A percentile compares a stretch with the other conserved stretches of the same genome.
phyloP scores from a whole-genome alignment of 208 protist genomes.

The Leishmania lainsoni region DNA sequence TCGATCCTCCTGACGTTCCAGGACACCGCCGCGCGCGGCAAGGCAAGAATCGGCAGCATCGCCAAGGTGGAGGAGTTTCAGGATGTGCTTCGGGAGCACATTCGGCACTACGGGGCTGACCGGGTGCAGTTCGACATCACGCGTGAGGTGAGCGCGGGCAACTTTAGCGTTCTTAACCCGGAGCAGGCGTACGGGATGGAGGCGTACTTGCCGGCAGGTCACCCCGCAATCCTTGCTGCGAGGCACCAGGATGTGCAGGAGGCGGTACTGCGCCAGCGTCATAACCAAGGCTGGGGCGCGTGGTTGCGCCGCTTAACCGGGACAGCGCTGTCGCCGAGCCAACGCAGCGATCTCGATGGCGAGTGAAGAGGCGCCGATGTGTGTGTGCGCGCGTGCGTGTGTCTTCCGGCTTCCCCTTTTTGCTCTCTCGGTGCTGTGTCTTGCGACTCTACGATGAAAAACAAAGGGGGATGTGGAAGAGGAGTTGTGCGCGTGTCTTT shows the following conservation, averaged over 20 bases:
- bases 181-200: conserved; percentile 55
- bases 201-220: conserved; percentile 66
- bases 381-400: not conserved
- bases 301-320: conserved; percentile 52
- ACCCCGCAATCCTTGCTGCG: conserved; percentile 50
- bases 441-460: not conserved
- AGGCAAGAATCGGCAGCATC: conserved; percentile 78
- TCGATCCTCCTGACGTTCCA: conserved; percentile 92
- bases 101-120: conserved; percentile 73
- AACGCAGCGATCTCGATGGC: conserved; percentile 49
- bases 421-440: not conserved
- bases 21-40: conserved; percentile 67
- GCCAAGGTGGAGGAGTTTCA: conserved; percentile 75
- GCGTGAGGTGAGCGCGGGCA: conserved; percentile 63
- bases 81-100: conserved; percentile 73
- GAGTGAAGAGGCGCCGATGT: not conserved
- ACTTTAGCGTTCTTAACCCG: conserved; percentile 73
- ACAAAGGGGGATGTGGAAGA: not conserved
- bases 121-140: conserved; percentile 86
- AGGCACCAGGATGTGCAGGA: conserved; percentile 26
- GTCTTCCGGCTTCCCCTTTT: not conserved
- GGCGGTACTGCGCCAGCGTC: conserved; percentile 24
- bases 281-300: conserved; percentile 41
- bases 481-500: not conserved
- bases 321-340: conserved; percentile 43